These are phyloP conservation scores for Hirschioporus abietinus DNA, from an alignment of 768 basidiomycete species.

Conservation along the genomic window DNA sequence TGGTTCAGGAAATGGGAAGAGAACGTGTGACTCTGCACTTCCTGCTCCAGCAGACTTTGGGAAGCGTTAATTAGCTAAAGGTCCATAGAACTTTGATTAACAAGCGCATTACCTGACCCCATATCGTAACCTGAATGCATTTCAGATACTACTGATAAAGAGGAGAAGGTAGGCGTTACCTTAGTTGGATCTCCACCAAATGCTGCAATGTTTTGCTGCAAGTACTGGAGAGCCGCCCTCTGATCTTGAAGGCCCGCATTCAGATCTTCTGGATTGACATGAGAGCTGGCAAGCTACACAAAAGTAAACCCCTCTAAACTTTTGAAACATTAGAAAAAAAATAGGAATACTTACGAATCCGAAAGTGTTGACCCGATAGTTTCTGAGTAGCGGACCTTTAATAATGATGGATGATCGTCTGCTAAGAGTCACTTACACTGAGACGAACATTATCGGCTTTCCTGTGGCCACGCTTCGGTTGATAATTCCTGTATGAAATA, in stretches of 20 bases:
- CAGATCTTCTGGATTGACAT: slow-evolving; percentile 6
- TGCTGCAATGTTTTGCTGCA: slow-evolving; percentile 30
- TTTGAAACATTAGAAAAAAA: not conserved
- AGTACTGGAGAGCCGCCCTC: slow-evolving; percentile 29
- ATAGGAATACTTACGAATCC: slow-evolving; percentile 12
- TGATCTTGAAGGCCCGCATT: slow-evolving; percentile 33
- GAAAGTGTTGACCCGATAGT: slow-evolving; percentile 17
- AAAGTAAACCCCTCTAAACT: not conserved
- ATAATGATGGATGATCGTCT: not conserved
- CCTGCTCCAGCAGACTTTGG: slow-evolving; percentile 14
- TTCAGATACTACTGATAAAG: not conserved
- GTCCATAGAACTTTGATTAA: not conserved
- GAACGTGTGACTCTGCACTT: slow-evolving; percentile 10
- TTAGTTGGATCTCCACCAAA: slow-evolving; percentile 32
- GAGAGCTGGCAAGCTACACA: slow-evolving; percentile 10
- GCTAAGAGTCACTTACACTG: slow-evolving; percentile 8
- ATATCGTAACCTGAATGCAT: slow-evolving; percentile 5
- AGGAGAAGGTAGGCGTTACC: slow-evolving; percentile 7
- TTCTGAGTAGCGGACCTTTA: slow-evolving; percentile 3
- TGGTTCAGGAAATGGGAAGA: slow-evolving; percentile 14
- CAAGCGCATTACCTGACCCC: slow-evolving; percentile 3
- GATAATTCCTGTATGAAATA: slow-evolving; percentile 36
- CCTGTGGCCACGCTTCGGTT: slow-evolving; percentile 38
- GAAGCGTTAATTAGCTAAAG: not conserved
- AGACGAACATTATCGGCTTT: slow-evolving; percentile 21